Percentiles rank a stretch among this genome's conserved stretches.
Evolutionary conservation across 2,329 filamentous ascomycete species (phyloP).

Genomic region (Biscogniauxia mediterranea): DNA sequence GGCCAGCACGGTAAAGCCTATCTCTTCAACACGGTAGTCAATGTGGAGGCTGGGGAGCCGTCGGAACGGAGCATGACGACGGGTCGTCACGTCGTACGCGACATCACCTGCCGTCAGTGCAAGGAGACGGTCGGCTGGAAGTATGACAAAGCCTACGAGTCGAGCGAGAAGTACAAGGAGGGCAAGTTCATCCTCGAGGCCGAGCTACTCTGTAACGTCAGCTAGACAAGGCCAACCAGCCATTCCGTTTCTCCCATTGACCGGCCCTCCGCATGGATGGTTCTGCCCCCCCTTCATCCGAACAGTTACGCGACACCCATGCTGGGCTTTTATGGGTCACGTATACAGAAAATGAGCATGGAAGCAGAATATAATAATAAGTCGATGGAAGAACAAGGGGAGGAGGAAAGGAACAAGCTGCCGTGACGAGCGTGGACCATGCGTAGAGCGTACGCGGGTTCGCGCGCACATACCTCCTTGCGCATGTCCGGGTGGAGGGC

Average conservation of each 20-base stretch:
- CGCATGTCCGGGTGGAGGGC: no score
- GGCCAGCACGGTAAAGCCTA: slow-evolving; percentile 98
- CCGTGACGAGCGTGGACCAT: no score
- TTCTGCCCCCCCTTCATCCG: no score
- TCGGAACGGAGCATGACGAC: slow-evolving; percentile 98
- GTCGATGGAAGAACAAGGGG: no score
- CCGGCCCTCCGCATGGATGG: neutral
- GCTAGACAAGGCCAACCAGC: slow-evolving; percentile 34
- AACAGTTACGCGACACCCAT: no score
- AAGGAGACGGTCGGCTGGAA: slow-evolving; percentile 95
- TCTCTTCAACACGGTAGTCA: slow-evolving; percentile 92
- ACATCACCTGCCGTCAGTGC: slow-evolving; percentile 90
- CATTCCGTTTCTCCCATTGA: neutral
- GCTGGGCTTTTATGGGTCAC: no score
- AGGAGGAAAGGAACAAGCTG: no score
- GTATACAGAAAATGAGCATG: no score
- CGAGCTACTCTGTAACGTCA: slow-evolving; percentile 81
- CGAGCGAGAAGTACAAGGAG: slow-evolving; percentile 96
- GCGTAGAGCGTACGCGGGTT: no score
- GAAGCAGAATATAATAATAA: no score
- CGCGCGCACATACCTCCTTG: no score
- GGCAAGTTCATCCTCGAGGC: slow-evolving; percentile 96
- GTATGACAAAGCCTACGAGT: slow-evolving; percentile 95
- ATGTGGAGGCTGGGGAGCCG: slow-evolving; percentile 79
- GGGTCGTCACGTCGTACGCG: slow-evolving; percentile 87